Base-by-base conservation (phyloP, 164 flowering plant genomes). In the Vitis labrusca region DNA sequence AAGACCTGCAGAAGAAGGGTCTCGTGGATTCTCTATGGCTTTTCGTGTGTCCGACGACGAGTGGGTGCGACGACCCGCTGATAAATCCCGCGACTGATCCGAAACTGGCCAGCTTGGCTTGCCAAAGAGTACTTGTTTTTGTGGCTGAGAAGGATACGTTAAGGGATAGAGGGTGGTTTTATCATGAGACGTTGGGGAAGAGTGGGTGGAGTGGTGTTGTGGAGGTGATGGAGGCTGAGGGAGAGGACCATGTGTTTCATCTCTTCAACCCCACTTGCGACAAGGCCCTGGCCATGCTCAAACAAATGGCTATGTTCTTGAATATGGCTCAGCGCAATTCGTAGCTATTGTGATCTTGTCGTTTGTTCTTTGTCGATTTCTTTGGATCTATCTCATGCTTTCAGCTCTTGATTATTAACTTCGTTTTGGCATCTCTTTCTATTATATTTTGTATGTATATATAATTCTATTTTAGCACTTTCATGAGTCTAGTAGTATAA, bases 131-230 rank as follows among this genome's bases (percentile, higher is more conserved):
- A 59, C 23, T 84, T 65, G 63, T 84, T 16, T 73, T 58, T 55
- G 78, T 77, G 29, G 84, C 83, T 1, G 84, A 49, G 61, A 29
- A 73, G 27, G 88, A 84, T 59, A 2, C 14, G 3, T 32, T 84
- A 48, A 82, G 27, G 59, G 72, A 68, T 0, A 68, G 82, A 5
- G 84, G 80, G 0, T 15, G 10, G 60, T 8, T 10, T 29, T 82
- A 84, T 17, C 48, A 65, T 10, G 75, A 84, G 64, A 71, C 16
- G 2, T 32, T 84, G 72, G 51, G 32, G 68, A 78, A 62, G 71
- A 72, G 80, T 71, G 83, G 76, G 10, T 82, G 80, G 78, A 30
- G 47, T 7, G 84, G 84, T 14, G 64, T 30, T 15, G 78, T 77
- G n/a, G 81, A 84, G 69, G 48, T 80, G 60, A 59, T 65, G 12